These are phyloP conservation scores for Brassica carinata DNA, from an alignment of 345 rosid genomes.

Conservation along the genomic window DNA sequence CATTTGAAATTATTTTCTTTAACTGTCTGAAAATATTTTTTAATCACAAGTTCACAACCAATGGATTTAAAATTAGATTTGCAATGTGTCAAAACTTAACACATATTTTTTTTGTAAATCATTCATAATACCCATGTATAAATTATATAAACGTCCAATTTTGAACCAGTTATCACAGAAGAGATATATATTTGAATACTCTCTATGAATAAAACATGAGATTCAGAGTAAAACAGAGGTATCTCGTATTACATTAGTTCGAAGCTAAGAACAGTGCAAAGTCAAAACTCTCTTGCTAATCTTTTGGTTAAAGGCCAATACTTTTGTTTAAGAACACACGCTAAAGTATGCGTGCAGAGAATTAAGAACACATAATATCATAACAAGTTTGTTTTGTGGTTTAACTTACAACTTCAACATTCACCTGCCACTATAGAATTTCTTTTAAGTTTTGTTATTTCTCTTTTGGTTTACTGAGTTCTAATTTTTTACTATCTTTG, in stretches of 20 bases:
- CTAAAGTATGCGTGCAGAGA: slow-evolving; percentile 49
- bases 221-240: no score
- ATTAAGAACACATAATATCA: slow-evolving; percentile 38
- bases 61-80: neutral
- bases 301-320: neutral
- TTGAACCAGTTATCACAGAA: neutral
- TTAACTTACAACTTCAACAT: neutral
- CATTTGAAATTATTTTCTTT: neutral
- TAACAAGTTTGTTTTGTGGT: neutral
- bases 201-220: neutral
- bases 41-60: neutral
- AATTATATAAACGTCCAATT: neutral
- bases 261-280: slow-evolving; percentile 48
- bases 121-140: neutral
- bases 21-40: neutral
- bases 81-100: neutral
- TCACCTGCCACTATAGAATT: neutral
- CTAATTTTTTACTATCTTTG: no score
- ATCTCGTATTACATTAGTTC: slow-evolving; percentile 53
- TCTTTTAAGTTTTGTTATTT: slow-evolving; percentile 1
- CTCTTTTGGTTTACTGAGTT: slow-evolving; percentile 5
- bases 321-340: neutral
- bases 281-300: slow-evolving; percentile 34
- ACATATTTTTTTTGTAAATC: neutral
- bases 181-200: neutral